Percentiles rank a stretch among this genome's conserved stretches.
These are phyloP conservation scores for Astragalus membranaceus DNA, from an alignment of 306 rosid species.

Conservation along the genomic window DNA sequence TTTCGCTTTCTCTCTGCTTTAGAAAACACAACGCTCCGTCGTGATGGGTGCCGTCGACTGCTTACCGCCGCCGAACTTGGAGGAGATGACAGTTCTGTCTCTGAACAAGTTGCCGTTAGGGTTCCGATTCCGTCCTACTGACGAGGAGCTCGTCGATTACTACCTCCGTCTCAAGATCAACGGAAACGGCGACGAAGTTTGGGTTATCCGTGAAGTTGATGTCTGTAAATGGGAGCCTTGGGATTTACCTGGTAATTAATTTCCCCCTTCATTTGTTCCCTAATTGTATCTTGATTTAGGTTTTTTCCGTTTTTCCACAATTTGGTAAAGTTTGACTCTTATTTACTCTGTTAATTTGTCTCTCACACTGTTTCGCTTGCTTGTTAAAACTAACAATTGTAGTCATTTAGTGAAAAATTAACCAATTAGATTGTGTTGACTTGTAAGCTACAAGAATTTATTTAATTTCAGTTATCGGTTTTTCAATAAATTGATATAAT, in stretches of 20 bases:
- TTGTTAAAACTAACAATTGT: not conserved
- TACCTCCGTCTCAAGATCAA: conserved; percentile 78
- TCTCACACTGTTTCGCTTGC: not conserved
- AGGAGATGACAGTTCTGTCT: conserved; percentile 38
- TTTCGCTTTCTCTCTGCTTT: not conserved
- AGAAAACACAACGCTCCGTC: not conserved
- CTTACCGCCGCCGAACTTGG: conserved; percentile 1
- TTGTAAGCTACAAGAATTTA: not conserved
- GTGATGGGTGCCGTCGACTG: conserved; percentile 20
- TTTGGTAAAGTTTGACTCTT: not conserved
- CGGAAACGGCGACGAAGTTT: conserved; percentile 53
- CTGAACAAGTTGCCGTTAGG: conserved; percentile 66
- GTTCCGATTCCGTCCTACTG: conserved; percentile 84
- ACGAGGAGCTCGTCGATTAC: conserved; percentile 72
- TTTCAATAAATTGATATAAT: not conserved
- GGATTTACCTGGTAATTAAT: conserved; percentile 87
- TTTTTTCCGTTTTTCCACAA: not conserved
- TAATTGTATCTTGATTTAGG: not conserved
- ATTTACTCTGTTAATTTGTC: not conserved
- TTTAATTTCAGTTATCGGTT: not conserved
- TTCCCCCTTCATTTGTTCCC: too few species aligned
- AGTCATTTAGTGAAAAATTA: not conserved
- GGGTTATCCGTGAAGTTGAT: conserved; percentile 82
- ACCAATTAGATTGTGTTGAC: not conserved
- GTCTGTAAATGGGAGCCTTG: conserved; percentile 97